Conservation (phyloP, 2,329 filamentous ascomycete species). For the Aspergillus carbonarius region DNA sequence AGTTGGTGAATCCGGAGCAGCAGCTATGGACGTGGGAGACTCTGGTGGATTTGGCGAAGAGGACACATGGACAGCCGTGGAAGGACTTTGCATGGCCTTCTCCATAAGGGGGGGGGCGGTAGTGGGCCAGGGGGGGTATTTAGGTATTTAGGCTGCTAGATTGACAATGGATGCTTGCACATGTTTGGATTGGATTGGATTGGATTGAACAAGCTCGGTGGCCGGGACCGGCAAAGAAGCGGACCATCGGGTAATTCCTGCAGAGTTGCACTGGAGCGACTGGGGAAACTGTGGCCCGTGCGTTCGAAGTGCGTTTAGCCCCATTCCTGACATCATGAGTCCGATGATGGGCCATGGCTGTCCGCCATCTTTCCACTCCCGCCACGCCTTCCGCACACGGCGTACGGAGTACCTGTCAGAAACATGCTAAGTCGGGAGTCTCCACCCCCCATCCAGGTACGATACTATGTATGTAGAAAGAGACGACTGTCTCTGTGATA, state of each 20-base stretch:
- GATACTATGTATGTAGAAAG: too few species aligned
- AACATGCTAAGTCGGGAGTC: neutral
- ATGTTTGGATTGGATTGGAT: too few species aligned
- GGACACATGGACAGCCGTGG: slow-evolving; percentile 28
- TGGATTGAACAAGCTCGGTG: too few species aligned
- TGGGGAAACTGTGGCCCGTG: neutral
- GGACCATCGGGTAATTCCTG: neutral
- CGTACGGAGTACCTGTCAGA: neutral
- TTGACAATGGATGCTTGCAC: too few species aligned
- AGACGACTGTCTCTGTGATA: too few species aligned
- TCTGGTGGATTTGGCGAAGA: slow-evolving; percentile 26
- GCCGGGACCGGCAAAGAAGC: too few species aligned
- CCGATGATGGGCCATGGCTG: too few species aligned
- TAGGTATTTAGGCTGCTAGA: neutral
- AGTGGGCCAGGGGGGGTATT: too few species aligned
- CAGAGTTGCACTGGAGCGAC: neutral
- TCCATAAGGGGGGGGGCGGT: neutral
- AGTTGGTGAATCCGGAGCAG: slow-evolving; percentile 30
- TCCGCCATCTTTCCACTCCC: neutral
- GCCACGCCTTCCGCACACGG: neutral
- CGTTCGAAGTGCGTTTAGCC: too few species aligned
- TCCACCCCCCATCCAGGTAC: neutral
- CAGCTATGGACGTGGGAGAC: slow-evolving; percentile 33
- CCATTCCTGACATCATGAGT: slow-evolving; percentile 8
- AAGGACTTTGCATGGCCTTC: slow-evolving; percentile 17